phyloP scores from a whole-genome alignment of 2,329 filamentous ascomycete genomes.

The Fusarium musae region DNA sequence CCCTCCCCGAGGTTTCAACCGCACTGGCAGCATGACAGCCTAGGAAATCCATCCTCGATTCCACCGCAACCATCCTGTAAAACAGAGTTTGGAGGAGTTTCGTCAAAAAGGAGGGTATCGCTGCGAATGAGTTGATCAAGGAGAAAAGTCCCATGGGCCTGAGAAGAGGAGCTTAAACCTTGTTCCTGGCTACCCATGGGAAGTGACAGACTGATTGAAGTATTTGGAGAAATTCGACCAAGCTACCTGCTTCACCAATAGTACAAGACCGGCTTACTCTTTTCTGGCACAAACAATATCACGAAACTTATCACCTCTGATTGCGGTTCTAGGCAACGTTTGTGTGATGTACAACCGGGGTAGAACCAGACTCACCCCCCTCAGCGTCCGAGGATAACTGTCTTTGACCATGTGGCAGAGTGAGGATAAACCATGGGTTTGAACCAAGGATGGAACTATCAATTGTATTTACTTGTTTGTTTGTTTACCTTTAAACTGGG shows the following conservation, averaged over 20 bases:
- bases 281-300: no score
- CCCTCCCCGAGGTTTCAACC: constrained; percentile 18
- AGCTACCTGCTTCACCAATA: neutral
- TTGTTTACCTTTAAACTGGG: constrained; percentile 20
- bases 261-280: neutral
- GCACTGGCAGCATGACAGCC: constrained; percentile 15
- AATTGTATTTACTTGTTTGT: constrained; percentile 9
- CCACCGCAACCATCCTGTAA: constrained; percentile 26
- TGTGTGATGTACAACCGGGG: neutral
- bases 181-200: neutral
- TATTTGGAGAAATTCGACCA: neutral
- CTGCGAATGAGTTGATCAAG: no score
- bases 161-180: neutral
- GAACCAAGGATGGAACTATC: constrained; percentile 18
- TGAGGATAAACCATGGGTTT: neutral
- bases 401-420: neutral
- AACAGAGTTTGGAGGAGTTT: neutral
- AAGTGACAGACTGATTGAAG: neutral
- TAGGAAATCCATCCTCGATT: constrained; percentile 10
- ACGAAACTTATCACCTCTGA: neutral
- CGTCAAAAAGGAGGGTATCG: no score
- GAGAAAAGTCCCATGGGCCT: no score
- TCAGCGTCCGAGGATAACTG: neutral
- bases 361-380: no score
- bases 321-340: neutral